phyloP scores from a whole-genome alignment of 306 rosid species.

The Vicia faba region DNA sequence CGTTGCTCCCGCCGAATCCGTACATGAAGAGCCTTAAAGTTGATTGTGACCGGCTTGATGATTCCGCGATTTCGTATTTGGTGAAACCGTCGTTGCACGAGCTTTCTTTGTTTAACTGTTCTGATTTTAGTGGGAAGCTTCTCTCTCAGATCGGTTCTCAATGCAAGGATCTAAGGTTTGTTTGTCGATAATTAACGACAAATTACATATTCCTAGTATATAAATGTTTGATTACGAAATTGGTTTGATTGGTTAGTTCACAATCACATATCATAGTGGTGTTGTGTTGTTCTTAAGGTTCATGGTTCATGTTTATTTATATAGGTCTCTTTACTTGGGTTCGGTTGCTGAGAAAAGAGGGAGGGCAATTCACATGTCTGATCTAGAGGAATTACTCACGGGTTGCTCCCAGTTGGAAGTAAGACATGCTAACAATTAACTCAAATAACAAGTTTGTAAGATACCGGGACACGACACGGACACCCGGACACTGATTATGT shows the following conservation, averaged over 20 bases:
- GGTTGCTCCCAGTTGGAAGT: constrained; percentile 91
- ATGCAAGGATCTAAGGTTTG: constrained; percentile 77
- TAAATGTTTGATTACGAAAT: constrained; percentile 17
- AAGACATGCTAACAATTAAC: constrained; percentile 44
- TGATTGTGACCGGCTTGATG: constrained; percentile 80
- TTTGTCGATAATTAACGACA: neutral
- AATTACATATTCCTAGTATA: neutral
- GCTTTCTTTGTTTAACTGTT: constrained; percentile 75
- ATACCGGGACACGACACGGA: neutral
- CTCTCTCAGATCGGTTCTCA: constrained; percentile 75
- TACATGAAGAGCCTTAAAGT: constrained; percentile 60
- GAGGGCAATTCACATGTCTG: constrained; percentile 74
- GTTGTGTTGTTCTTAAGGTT: constrained; percentile 15
- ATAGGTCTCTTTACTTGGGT: constrained; percentile 87
- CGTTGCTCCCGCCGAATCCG: constrained; percentile 76
- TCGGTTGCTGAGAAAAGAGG: constrained; percentile 84
- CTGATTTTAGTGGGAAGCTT: constrained; percentile 81
- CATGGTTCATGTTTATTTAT: constrained; percentile 40
- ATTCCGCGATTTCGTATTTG: constrained; percentile 61
- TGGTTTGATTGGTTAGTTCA: constrained; percentile 1
- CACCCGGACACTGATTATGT: too few relatives aligned
- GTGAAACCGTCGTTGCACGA: constrained; percentile 69
- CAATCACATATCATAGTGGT: neutral
- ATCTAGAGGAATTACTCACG: constrained; percentile 81
- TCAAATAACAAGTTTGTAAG: constrained; percentile 2